These are phyloP conservation scores for Pichia sp. DNA, from an alignment of 1,139 yeast species.

Conservation along the genomic window DNA sequence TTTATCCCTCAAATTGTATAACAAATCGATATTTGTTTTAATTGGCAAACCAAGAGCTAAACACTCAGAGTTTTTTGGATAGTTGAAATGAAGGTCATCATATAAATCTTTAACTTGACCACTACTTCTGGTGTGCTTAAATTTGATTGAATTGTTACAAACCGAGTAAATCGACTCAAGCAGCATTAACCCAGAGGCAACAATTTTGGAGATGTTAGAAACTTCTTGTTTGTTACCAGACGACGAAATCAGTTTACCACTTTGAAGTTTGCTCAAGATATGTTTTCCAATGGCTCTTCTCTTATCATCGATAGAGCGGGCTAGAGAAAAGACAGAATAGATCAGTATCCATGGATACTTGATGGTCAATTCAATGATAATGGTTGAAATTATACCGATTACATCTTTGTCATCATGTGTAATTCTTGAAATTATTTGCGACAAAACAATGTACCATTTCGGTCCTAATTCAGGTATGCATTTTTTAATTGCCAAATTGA, in stretches of 20 bases:
- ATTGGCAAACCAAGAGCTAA: constrained; percentile 72
- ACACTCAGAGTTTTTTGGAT: constrained; percentile 41
- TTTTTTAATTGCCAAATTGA: constrained; percentile 9
- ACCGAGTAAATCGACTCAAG: constrained; percentile 24
- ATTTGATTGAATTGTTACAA: constrained; percentile 13
- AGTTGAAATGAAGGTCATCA: constrained; percentile 41
- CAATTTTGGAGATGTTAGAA: constrained; percentile 2
- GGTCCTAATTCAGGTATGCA: constrained; percentile 44
- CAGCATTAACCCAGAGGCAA: constrained; percentile 15
- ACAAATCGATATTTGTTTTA: constrained; percentile 60
- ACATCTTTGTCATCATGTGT: constrained; percentile 56
- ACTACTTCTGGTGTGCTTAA: constrained; percentile 8
- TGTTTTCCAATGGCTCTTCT: constrained; percentile 48
- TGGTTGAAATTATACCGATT: constrained; percentile 43
- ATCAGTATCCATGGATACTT: constrained; percentile 76
- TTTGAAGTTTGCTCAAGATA: constrained; percentile 29
- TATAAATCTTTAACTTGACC: constrained; percentile 10
- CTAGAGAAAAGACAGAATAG: constrained; percentile 77
- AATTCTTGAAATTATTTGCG: constrained; percentile 79
- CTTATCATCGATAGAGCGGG: constrained; percentile 53
- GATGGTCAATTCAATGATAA: constrained; percentile 48
- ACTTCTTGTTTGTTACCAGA: background rate
- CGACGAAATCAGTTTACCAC: constrained; percentile 7
- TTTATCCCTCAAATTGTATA: constrained; percentile 31
- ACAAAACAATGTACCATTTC: constrained; percentile 78